Evolutionary conservation across 805 yeast genomes (phyloP).

Genomic region (Kluyveromyces wickerhamii): DNA sequence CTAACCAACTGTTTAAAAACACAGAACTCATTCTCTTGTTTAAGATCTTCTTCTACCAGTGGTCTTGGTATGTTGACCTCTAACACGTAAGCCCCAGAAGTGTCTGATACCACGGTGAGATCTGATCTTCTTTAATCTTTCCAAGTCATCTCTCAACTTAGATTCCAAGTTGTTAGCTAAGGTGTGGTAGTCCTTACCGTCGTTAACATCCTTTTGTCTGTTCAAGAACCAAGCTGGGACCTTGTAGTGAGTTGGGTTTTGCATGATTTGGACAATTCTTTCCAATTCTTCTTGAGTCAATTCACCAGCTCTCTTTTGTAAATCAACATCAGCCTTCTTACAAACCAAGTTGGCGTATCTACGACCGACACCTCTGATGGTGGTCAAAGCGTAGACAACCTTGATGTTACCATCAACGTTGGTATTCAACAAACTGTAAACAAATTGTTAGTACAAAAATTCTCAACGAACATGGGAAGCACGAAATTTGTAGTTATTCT

Average conservation of each 20-base stretch:
- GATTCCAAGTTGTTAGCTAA: constrained; percentile 98
- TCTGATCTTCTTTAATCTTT: constrained; percentile 99
- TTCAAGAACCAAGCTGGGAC: constrained; percentile 99
- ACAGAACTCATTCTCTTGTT: constrained; percentile 10
- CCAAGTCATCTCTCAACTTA: constrained; percentile 99
- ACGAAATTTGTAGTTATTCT: too few species aligned
- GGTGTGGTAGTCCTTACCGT: constrained; percentile 98
- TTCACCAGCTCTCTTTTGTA: constrained; percentile 99
- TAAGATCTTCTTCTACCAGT: constrained; percentile 83
- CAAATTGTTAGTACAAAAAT: constrained; percentile 31
- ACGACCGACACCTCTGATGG: constrained; percentile 99
- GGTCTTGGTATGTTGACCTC: constrained; percentile 99
- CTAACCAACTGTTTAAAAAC: constrained; percentile 4
- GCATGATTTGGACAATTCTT: constrained; percentile 99
- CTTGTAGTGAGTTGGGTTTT: constrained; percentile 99
- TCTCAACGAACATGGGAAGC: too few species aligned
- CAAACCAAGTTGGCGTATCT: constrained; percentile 99
- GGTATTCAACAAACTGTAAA: constrained; percentile 92
- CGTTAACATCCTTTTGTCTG: constrained; percentile 97
- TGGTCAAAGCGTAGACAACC: constrained; percentile 99
- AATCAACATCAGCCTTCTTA: constrained; percentile 99
- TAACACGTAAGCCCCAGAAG: constrained; percentile 99
- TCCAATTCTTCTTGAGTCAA: constrained; percentile 99
- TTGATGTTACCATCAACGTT: constrained; percentile 99
- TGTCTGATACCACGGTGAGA: constrained; percentile 99